A percentile compares a stretch with the other conserved stretches of the same genome.
These are phyloP conservation scores for Clavariopsis aquatica DNA, from an alignment of 495 filamentous ascomycete genomes.

Conservation along the genomic window DNA sequence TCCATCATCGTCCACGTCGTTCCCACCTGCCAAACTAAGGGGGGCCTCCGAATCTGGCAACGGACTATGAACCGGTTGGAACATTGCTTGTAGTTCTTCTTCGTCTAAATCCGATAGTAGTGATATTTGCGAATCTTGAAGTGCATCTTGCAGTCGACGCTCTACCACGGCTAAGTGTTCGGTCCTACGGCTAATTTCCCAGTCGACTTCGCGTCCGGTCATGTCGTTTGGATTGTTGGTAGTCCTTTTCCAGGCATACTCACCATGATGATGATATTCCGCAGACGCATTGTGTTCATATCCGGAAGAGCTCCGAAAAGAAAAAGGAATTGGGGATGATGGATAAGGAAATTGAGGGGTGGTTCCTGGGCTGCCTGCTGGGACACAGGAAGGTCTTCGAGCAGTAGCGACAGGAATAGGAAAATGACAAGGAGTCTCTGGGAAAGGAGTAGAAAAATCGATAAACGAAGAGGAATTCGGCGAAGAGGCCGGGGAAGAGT, in stretches of 20 bases:
- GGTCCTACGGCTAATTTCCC: conserved; percentile 12
- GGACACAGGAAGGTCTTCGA: conserved; percentile 19
- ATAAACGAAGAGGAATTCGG: conserved; percentile 11
- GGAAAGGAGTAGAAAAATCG: conserved; percentile 47
- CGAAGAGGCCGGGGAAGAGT: conserved; percentile 13
- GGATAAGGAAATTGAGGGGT: conserved; percentile 59
- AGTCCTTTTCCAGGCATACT: conserved; percentile 49
- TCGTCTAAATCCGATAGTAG: conserved; percentile 38
- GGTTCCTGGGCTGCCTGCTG: conserved; percentile 33
- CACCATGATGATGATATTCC: conserved; percentile 65
- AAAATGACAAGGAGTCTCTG: conserved; percentile 43
- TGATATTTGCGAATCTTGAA: conserved; percentile 28
- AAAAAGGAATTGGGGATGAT: conserved; percentile 52
- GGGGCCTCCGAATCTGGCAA: conserved; percentile 23
- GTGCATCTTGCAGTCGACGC: conserved; percentile 18
- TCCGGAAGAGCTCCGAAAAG: conserved; percentile 35
- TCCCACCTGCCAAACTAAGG: conserved; percentile 9
- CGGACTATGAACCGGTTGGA: conserved; percentile 49
- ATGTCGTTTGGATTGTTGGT: not conserved
- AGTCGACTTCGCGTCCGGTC: not conserved
- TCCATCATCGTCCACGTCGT: conserved; percentile 31
- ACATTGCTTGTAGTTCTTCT: conserved; percentile 43
- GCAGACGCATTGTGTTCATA: conserved; percentile 32
- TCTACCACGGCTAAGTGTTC: conserved; percentile 16
- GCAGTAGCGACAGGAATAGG: conserved; percentile 31